Evolutionary conservation across 306 rosid species (phyloP).

Genomic region (Castanea mollissima): DNA sequence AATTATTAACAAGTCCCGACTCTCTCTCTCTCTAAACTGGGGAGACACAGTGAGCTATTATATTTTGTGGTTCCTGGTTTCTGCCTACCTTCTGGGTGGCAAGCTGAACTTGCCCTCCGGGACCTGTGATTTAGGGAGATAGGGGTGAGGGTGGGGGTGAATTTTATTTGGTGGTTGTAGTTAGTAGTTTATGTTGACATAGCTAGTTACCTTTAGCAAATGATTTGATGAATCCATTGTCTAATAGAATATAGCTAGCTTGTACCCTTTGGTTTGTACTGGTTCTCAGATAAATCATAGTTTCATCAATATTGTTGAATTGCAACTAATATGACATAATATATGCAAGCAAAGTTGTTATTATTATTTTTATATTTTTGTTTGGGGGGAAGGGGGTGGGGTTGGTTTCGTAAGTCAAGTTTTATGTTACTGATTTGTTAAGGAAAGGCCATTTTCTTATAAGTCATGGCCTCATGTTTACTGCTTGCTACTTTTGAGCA

Average conservation of each 20-base stretch:
- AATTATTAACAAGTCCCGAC: neutral
- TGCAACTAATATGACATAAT: neutral
- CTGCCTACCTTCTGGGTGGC: neutral
- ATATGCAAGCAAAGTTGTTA: neutral
- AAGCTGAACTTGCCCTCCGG: neutral
- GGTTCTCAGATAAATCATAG: neutral
- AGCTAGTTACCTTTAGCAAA: neutral
- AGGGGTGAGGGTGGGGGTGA: neutral
- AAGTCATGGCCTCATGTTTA: conserved; percentile 24
- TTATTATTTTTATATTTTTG: too few species aligned
- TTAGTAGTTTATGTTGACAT: neutral
- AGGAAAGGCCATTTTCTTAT: neutral
- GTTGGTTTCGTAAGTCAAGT: neutral
- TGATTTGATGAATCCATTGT: neutral
- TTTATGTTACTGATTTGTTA: conserved; percentile 15
- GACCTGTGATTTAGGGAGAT: neutral
- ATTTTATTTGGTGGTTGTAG: neutral
- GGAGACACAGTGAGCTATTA: neutral
- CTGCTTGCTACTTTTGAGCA: conserved; percentile 34
- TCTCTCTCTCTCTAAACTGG: neutral
- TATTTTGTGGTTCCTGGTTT: neutral
- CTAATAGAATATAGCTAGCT: neutral
- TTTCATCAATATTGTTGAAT: neutral
- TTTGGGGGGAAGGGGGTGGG: too few species aligned
- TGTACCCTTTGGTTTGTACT: neutral